Evolutionary conservation across 805 yeast genomes (phyloP).

Genomic region (Barnettozyma siamensis): DNA sequence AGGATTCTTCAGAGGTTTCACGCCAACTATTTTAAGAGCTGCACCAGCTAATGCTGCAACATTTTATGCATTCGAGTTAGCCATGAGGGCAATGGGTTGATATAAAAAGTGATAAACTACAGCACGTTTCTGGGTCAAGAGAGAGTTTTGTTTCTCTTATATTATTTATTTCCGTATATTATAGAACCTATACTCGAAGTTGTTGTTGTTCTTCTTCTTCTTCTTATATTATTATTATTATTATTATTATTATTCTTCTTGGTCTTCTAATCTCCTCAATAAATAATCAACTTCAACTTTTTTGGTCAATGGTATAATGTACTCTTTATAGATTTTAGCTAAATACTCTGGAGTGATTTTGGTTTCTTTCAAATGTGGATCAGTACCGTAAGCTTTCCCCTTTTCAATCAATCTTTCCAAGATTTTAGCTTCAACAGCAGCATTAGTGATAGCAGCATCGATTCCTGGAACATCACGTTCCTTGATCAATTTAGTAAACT

Average conservation of each 20-base stretch:
- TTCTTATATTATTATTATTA: background rate
- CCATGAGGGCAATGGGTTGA: slow-evolving; percentile 50
- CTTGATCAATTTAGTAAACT: slow-evolving; percentile 58
- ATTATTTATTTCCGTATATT: background rate
- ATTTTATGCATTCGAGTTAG: slow-evolving; percentile 85
- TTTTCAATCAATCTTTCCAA: slow-evolving; percentile 71
- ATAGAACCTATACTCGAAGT: background rate
- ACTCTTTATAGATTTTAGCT: slow-evolving; percentile 78
- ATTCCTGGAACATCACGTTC: slow-evolving; percentile 66
- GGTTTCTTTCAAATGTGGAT: slow-evolving; percentile 69
- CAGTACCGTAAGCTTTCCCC: slow-evolving; percentile 83
- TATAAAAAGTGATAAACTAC: too few relatives aligned
- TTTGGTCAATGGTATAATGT: slow-evolving; percentile 90
- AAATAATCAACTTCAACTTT: slow-evolving; percentile 92
- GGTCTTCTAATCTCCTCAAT: slow-evolving; percentile 72
- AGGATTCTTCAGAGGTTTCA: slow-evolving; percentile 87
- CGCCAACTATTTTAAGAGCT: slow-evolving; percentile 91
- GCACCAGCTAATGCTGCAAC: slow-evolving; percentile 99
- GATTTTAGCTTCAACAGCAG: slow-evolving; percentile 80
- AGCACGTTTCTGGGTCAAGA: too few relatives aligned
- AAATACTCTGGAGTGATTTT: slow-evolving; percentile 75
- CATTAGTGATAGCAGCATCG: slow-evolving; percentile 75
- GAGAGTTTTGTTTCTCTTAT: too few relatives aligned
- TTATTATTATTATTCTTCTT: slow-evolving; percentile 12
- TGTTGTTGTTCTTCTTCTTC: too few relatives aligned